Evolutionary conservation across 805 yeast species (phyloP), one percentile per base, ranked within the genome.

Genomic region (Lipomyces kockii): DNA sequence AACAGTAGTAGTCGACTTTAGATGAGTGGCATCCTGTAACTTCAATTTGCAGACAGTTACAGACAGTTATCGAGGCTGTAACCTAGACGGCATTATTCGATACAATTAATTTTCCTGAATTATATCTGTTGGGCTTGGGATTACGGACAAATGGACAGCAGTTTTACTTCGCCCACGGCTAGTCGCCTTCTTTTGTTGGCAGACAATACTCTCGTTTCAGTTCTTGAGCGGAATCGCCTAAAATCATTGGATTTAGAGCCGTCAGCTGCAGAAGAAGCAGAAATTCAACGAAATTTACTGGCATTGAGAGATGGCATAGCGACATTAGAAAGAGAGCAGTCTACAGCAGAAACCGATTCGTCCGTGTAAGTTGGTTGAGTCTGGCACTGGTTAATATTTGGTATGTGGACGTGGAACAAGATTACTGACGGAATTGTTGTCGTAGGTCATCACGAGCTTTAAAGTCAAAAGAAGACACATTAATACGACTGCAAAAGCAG

Each of bases 151-250:
- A 25, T 22, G 32, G 64, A 37, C 29, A 20, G 46, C 55, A 22
- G 35, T 54, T 14, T 8, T 32, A 9, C 58, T 46, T 56, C 67
- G 11, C 61, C 63, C 39, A 20, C 53, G 7, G 63, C 71, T 8
- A 49, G 58, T 25, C 54, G 57, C 57, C 65, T 75, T 12, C 65
- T 68, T 49, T 67, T 76, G 9, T 62, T 78, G 51, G 72, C 74
- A 2, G 80, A 78, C 66, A 75, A 73, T 61, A 72, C 77, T 0
- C 73, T 72, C 59, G 74, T 75, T 17, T 71, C 77, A 2, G 71
- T 78, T 12, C 76, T 75, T 17, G 80, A 78, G 64, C 71, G 76
- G 27, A 69, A 74, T 56, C 71, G 80, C 35, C 71, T 77, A 51
- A 59, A 67, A 27, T 60, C 69, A 29, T 67, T 77, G n/a, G 74